Conservation (phyloP, 768 basidiomycete genomes). For the Hirschioporus abietinus region DNA sequence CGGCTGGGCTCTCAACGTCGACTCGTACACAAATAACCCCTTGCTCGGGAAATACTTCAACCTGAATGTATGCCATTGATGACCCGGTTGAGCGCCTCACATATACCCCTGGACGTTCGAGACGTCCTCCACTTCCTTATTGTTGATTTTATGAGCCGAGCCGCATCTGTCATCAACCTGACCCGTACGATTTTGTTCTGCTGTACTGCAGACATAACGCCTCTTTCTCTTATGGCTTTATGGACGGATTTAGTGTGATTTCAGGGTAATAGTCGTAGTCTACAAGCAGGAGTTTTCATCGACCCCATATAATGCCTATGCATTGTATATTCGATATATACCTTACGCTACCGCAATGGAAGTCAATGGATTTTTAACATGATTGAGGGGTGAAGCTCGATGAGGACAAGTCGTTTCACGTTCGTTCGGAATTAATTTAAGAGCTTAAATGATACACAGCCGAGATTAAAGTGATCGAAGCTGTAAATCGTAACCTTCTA, state of each 20-base stretch:
- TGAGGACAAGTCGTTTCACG: not conserved
- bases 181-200: not conserved
- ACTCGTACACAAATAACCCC: conserved; percentile 40
- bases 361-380: not conserved
- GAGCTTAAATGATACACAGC: no score
- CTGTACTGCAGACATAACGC: not conserved
- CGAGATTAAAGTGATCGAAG: no score
- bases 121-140: not conserved
- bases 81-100: not conserved
- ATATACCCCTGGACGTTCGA: not conserved
- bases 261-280: not conserved
- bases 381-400: not conserved
- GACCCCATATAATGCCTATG: not conserved
- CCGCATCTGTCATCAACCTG: not conserved
- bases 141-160: not conserved
- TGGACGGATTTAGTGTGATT: not conserved
- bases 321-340: conserved; percentile 1
- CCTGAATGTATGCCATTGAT: conserved; percentile 33
- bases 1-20: conserved; percentile 60
- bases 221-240: not conserved
- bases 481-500: no score
- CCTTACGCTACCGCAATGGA: not conserved
- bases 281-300: not conserved
- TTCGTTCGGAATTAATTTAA: not conserved
- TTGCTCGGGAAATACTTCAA: conserved; percentile 67